Conservation (phyloP, 2,329 filamentous ascomycete species). For the Beauveria medogensis region DNA sequence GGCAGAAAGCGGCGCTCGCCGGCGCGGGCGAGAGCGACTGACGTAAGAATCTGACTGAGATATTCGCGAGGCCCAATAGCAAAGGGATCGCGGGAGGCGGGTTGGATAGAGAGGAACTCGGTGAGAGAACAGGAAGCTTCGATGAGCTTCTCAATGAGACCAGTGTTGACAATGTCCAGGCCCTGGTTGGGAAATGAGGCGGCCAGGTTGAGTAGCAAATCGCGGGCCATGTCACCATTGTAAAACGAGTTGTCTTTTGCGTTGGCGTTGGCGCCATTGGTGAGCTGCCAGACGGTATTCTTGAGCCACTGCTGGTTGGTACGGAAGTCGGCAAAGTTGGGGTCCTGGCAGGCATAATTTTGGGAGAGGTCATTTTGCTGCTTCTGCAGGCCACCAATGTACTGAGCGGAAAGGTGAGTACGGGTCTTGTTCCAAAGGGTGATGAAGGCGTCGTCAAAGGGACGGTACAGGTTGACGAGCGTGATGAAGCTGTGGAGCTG, state of each 20-base stretch:
- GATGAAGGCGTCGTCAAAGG: conserved; percentile 58
- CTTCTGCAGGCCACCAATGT: conserved; percentile 52
- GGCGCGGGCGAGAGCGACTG: conserved; percentile 63
- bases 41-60: conserved; percentile 58
- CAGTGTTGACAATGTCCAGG: conserved; percentile 67
- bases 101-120: conserved; percentile 62
- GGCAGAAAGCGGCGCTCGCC: conserved; percentile 71
- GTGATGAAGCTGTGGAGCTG: conserved; percentile 50
- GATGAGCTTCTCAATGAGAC: conserved; percentile 72
- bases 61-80: conserved; percentile 63
- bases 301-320: conserved; percentile 59
- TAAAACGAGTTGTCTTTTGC: conserved; percentile 48
- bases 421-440: conserved; percentile 59
- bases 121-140: conserved; percentile 66
- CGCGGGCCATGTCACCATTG: conserved; percentile 53
- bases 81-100: conserved; percentile 53
- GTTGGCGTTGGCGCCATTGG: conserved; percentile 39
- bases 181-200: conserved; percentile 63
- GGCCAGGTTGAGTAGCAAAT: conserved; percentile 57
- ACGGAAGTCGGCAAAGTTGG: conserved; percentile 46
- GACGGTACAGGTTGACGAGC: conserved; percentile 54
- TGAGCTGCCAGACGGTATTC: conserved; percentile 55
- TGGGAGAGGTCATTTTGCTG: conserved; percentile 50
- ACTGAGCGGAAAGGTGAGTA: conserved; percentile 46
- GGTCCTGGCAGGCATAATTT: conserved; percentile 43